Base-by-base conservation (phyloP, 805 yeast genomes). In the Candida berthetii region DNA sequence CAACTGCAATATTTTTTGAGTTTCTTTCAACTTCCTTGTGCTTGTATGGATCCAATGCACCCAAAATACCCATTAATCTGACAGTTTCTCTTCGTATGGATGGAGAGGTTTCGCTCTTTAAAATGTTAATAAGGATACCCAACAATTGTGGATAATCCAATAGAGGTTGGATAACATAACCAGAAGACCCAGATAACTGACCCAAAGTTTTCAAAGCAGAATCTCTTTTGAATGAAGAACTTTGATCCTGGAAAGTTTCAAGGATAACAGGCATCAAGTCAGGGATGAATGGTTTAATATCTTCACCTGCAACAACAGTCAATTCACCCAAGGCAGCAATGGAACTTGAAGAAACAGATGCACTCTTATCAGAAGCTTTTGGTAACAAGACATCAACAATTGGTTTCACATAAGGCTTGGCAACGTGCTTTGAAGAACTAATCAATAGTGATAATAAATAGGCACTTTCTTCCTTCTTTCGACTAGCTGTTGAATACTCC, bases 11-110 rank as follows among this genome's bases (percentile, higher is more conserved):
- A 42, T 62, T 62, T 36, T 74, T 78, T 1, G 83, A 74, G 1
- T 71, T 72, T 43, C 86, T 81, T 57, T 90, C 98, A 9, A 90
- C 86, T 52, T 88, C 96, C 42, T 96, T 78, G 51, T 89, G 95
- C 56, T 87, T 90, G 58, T 91, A 93, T 1, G 99, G 99, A 62
- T 93, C 99, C 37, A 93, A 67, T 0, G 99, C 99, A 48, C 99
- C 99, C 34, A 93, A 66, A 28, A 90, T 89, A 56, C 99, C 99
- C 42, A 93, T 68, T 19, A 93, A 64, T 48, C 91, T 74, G 1
- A 93, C 96, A 0, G 96, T 85, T 58, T 93, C 98, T 43, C 96
- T 69, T 54, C 93, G 78, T 7, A 87, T 80, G 4, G 75, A 65
- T 3, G 82, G 75, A 0, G 95, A 78, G 10, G 79, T 76, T 54